Conservation (phyloP, 805 yeast species). For the Candida nemodendra region DNA sequence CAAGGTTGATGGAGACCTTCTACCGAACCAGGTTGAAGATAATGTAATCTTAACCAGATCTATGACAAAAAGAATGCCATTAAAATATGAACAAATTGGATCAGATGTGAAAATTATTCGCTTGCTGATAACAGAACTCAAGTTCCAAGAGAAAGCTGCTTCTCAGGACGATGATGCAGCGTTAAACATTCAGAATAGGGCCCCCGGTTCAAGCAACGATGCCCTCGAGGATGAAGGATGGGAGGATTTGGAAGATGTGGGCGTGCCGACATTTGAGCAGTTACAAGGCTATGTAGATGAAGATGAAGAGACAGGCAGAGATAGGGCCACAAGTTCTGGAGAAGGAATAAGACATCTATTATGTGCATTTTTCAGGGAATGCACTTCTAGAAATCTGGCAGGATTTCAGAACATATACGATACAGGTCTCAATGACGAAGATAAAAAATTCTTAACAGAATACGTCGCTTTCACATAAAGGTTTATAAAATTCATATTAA, state of each 20-base stretch:
- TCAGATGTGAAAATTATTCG: constrained; percentile 73
- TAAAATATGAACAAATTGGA: constrained; percentile 60
- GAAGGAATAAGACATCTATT: constrained; percentile 38
- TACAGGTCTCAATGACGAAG: constrained; percentile 44
- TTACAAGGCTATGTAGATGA: constrained; percentile 53
- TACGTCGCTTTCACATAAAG: constrained; percentile 26
- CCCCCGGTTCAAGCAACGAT: constrained; percentile 30
- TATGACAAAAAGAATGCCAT: constrained; percentile 66
- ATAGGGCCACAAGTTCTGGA: constrained; percentile 33
- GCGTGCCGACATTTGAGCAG: constrained; percentile 61
- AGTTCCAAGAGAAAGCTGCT: constrained; percentile 49
- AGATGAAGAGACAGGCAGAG: constrained; percentile 18
- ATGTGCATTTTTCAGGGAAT: constrained; percentile 53
- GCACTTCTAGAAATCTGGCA: constrained; percentile 47
- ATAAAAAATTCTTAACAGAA: constrained; percentile 53
- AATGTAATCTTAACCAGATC: constrained; percentile 83
- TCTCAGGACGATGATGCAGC: constrained; percentile 42
- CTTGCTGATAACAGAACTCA: constrained; percentile 66
- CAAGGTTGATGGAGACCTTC: constrained; percentile 73
- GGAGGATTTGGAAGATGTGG: constrained; percentile 75
- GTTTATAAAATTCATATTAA: constrained; percentile 3
- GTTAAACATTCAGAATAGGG: constrained; percentile 6
- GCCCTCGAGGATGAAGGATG: constrained; percentile 57
- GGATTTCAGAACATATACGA: constrained; percentile 54
- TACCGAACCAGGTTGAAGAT: constrained; percentile 49